Evolutionary conservation across 306 rosid genomes (phyloP).

Genomic region (Lathyrus sativus): DNA sequence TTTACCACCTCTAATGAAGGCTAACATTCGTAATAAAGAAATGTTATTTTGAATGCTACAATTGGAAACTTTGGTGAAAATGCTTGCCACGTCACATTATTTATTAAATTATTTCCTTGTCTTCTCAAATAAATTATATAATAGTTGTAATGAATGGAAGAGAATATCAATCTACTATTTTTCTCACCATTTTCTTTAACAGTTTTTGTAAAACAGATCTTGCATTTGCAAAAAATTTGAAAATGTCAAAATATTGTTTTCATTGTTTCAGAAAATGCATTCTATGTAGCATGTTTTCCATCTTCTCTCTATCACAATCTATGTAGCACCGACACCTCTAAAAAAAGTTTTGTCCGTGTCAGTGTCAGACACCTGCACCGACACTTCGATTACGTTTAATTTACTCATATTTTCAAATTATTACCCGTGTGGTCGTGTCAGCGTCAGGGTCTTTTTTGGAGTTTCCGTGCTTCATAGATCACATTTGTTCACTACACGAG

Average conservation of each 20-base stretch:
- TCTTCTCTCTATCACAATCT: not conserved
- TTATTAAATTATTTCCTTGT: not conserved
- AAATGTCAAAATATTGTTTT: not conserved
- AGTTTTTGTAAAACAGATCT: not conserved
- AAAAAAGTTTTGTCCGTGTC: too few species aligned
- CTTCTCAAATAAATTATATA: not conserved
- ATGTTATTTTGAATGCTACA: too few species aligned
- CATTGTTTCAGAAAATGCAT: not conserved
- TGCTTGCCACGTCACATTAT: too few species aligned
- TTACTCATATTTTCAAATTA: too few species aligned
- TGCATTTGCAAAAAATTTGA: not conserved
- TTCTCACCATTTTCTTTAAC: not conserved
- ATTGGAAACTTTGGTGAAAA: too few species aligned
- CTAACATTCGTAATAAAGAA: too few species aligned
- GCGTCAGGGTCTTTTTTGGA: too few species aligned
- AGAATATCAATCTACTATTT: not conserved
- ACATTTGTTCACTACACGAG: not conserved
- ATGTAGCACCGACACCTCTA: not conserved
- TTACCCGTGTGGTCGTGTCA: too few species aligned
- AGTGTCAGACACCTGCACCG: too few species aligned
- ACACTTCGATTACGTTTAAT: too few species aligned
- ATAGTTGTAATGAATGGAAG: slow-evolving; percentile 17
- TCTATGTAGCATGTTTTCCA: not conserved
- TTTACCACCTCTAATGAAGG: too few species aligned
- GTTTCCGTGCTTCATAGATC: not conserved